phyloP scores from a whole-genome alignment of 2,329 filamentous ascomycete genomes.

The Hypoxylon sp. region DNA sequence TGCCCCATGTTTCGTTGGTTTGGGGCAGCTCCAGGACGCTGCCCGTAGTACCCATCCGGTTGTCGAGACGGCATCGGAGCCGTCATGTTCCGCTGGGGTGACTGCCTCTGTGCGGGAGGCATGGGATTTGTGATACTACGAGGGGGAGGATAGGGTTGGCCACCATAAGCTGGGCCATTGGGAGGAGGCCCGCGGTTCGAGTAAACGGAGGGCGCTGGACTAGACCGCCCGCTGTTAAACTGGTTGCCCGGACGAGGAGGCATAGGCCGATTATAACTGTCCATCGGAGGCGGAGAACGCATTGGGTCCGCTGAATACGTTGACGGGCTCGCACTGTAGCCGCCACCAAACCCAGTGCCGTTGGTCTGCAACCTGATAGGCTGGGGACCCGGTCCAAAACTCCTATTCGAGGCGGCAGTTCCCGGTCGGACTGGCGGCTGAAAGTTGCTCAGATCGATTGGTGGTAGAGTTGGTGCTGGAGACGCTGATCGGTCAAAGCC shows the following conservation, averaged over 20 bases:
- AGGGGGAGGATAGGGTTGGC: constrained; percentile 49
- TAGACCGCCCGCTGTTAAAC: constrained; percentile 44
- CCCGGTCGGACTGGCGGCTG: constrained; percentile 53
- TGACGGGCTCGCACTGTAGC: constrained; percentile 44
- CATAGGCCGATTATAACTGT: constrained; percentile 50
- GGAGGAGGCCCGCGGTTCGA: constrained; percentile 42
- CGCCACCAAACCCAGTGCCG: constrained; percentile 41
- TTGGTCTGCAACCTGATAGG: constrained; percentile 46
- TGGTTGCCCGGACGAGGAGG: constrained; percentile 44
- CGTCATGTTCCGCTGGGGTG: constrained; percentile 62
- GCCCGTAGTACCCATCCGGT: constrained; percentile 49
- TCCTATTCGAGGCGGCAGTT: constrained; percentile 56
- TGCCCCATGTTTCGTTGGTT: constrained; percentile 46
- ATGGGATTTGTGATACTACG: constrained; percentile 59
- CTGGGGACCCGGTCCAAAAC: constrained; percentile 48
- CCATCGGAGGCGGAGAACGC: constrained; percentile 53
- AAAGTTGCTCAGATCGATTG: constrained; percentile 49
- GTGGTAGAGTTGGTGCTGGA: constrained; percentile 55
- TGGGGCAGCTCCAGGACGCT: constrained; percentile 49
- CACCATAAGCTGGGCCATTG: constrained; percentile 44
- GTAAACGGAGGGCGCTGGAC: constrained; percentile 51
- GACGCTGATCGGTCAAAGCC: constrained; percentile 62
- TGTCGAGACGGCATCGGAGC: constrained; percentile 55
- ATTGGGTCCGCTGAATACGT: constrained; percentile 47
- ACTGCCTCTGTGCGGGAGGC: constrained; percentile 52